A percentile compares a stretch with the other conserved stretches of the same genome.
phyloP scores from a whole-genome alignment of 2,329 filamentous ascomycete genomes.

The Nectriaceae sp. region DNA sequence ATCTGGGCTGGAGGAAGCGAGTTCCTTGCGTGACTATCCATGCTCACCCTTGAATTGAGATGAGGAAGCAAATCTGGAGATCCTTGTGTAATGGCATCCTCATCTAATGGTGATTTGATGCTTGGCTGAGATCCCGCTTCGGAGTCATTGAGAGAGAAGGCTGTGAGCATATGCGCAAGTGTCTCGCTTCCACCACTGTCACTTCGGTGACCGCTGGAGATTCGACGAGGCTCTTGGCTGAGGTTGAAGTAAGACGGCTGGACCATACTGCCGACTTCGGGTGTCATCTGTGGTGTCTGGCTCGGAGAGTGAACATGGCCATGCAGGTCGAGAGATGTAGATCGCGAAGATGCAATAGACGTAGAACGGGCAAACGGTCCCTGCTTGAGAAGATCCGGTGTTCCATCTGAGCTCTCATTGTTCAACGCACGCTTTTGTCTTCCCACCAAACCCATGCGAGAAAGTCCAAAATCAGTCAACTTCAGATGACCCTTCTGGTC shows the following conservation, averaged over 20 bases:
- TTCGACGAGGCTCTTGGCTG: conserved; percentile 64
- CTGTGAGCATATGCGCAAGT: conserved; percentile 78
- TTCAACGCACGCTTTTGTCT: conserved; percentile 93
- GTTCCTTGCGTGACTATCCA: conserved; percentile 36
- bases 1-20: conserved; percentile 58
- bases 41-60: conserved; percentile 30
- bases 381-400: conserved; percentile 88
- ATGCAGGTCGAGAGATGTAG: conserved; percentile 89
- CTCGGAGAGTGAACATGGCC: conserved; percentile 72
- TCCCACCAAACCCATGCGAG: conserved; percentile 94
- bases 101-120: conserved; percentile 66
- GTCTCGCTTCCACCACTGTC: conserved; percentile 91
- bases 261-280: conserved; percentile 63
- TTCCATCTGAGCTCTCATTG: conserved; percentile 74
- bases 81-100: conserved; percentile 70
- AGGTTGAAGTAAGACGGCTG: conserved; percentile 95
- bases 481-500: conserved; percentile 97
- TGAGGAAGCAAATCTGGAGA: conserved; percentile 74
- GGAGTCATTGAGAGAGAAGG: conserved; percentile 71
- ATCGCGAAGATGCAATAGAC: conserved; percentile 87
- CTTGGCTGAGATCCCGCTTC: conserved; percentile 47
- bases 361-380: conserved; percentile 85
- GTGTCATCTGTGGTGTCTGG: conserved; percentile 84
- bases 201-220: conserved; percentile 77
- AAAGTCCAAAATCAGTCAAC: conserved; percentile 95